Evolutionary conservation across 2,329 filamentous ascomycete genomes (phyloP).

Genomic region (Colletotrichum coccodes): DNA sequence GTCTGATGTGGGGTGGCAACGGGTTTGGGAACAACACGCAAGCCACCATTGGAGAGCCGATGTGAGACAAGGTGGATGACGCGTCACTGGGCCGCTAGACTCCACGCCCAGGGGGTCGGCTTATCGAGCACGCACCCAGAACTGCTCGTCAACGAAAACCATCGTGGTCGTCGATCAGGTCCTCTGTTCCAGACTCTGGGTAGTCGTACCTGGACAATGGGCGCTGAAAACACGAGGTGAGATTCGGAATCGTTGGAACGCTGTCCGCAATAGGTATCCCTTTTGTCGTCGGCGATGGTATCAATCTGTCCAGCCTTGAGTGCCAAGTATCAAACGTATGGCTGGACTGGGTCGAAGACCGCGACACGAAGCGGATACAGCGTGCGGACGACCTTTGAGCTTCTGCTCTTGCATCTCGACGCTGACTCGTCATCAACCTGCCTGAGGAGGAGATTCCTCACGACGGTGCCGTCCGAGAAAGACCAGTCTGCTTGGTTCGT

Average conservation of each 20-base stretch:
- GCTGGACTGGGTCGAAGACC: neutral
- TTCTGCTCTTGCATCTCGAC: neutral
- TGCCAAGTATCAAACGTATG: neutral
- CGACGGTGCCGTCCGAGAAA: neutral
- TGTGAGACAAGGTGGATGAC: conserved; percentile 33
- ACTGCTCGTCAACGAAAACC: neutral
- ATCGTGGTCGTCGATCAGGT: conserved; percentile 23
- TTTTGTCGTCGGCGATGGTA: conserved; percentile 8
- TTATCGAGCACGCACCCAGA: conserved; percentile 6
- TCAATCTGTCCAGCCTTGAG: neutral
- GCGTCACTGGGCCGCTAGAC: conserved; percentile 29
- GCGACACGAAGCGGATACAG: neutral
- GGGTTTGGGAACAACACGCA: conserved; percentile 32
- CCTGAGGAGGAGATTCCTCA: conserved; percentile 14
- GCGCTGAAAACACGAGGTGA: neutral
- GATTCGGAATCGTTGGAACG: conserved; percentile 1
- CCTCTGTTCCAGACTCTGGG: conserved; percentile 24
- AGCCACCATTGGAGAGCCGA: conserved; percentile 31
- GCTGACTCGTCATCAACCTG: conserved; percentile 24
- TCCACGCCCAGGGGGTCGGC: conserved; percentile 24
- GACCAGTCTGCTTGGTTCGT: conserved; percentile 18
- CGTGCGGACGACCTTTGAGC: neutral
- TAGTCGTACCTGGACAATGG: conserved; percentile 7
- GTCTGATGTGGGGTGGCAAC: conserved; percentile 31
- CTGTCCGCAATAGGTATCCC: neutral